Evolutionary conservation across 2,329 filamentous ascomycete species (phyloP).

Genomic region (Colletotrichum higginsianum): DNA sequence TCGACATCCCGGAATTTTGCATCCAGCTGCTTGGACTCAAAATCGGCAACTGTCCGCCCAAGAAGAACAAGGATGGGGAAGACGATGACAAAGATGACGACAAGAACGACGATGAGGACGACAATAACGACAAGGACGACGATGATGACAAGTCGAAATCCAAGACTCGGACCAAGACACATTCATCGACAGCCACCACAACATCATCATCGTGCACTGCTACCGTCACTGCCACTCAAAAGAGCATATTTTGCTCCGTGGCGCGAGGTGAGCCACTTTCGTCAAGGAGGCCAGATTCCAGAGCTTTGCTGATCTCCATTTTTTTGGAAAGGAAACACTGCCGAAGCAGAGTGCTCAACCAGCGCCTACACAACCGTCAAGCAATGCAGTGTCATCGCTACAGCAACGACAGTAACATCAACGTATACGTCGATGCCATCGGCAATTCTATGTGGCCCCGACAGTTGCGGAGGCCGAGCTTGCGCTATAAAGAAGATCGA

Average conservation of each 20-base stretch:
- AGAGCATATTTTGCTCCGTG: background rate
- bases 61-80: background rate
- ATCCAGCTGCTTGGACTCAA: conserved; percentile 20
- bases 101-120: background rate
- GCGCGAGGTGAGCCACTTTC: background rate
- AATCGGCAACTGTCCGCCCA: conserved; percentile 24
- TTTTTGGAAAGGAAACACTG: background rate
- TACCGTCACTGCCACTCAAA: background rate
- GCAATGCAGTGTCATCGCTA: background rate
- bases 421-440: background rate
- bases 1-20: conserved; percentile 24
- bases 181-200: background rate
- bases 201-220: background rate
- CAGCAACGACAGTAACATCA: background rate
- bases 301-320: background rate
- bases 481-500: background rate
- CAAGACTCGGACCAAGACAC: background rate
- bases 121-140: background rate
- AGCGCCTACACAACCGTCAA: background rate
- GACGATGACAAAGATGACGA: background rate
- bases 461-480: background rate
- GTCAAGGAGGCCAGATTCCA: fast-evolving
- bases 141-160: background rate
- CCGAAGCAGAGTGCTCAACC: background rate
- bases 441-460: background rate